Conservation (phyloP, 176 grass and related monocot species). For the Oryza meyeriana region DNA sequence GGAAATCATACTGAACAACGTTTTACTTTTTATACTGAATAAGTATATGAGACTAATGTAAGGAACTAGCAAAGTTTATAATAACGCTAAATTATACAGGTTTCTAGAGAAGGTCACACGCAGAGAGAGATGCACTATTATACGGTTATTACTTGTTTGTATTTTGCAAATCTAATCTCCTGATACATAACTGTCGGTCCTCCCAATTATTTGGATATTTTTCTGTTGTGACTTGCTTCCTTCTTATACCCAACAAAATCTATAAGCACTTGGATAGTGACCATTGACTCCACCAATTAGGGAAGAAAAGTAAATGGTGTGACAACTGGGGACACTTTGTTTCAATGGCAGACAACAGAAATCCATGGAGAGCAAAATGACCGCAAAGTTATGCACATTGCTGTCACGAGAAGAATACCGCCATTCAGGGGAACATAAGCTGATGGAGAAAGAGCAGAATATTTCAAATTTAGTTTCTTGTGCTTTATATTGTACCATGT, state of each 20-base stretch:
- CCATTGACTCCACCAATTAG: not conserved
- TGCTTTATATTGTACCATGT: not conserved
- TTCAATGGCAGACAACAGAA: slow-evolving; percentile 23
- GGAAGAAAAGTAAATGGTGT: not conserved
- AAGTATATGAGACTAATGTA: not conserved
- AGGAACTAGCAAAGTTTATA: not conserved
- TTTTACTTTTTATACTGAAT: not conserved
- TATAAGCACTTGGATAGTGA: not conserved
- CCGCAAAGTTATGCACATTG: not conserved
- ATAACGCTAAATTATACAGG: not conserved
- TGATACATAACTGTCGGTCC: not conserved
- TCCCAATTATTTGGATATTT: not conserved
- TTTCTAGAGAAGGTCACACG: not conserved
- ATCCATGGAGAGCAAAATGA: not conserved
- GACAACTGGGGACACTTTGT: not conserved
- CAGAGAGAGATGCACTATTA: not conserved
- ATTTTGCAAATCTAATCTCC: not conserved
- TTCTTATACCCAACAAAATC: not conserved
- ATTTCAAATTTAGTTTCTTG: not conserved
- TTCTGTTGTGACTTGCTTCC: not conserved
- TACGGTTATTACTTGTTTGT: not conserved
- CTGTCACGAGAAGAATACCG: not conserved
- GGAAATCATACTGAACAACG: not conserved
- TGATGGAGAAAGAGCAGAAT: not conserved
- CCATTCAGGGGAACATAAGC: not conserved